phyloP scores from a whole-genome alignment of 2,329 filamentous ascomycete genomes.

The Trichoderma harzianum region DNA sequence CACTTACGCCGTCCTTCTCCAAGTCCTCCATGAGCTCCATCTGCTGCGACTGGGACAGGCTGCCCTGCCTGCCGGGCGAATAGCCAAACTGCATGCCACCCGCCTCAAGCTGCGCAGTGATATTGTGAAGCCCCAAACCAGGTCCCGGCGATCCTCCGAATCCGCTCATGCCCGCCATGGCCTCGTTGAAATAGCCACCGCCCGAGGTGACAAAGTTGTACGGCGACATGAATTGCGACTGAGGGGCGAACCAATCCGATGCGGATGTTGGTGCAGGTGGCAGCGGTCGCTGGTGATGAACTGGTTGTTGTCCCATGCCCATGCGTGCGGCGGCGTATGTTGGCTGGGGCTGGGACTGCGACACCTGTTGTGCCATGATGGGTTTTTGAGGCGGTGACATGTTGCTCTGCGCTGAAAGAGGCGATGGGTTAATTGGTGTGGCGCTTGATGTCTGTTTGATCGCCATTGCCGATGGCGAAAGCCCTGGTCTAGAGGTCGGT shows the following conservation, averaged over 20 bases:
- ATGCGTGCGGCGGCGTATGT: constrained; percentile 42
- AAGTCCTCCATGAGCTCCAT: constrained; percentile 77
- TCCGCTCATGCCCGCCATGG: constrained; percentile 27
- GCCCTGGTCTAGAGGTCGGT: constrained; percentile 30
- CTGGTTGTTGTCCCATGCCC: constrained; percentile 27
- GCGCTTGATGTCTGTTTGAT: constrained; percentile 31
- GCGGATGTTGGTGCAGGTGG: constrained; percentile 40
- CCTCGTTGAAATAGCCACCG: constrained; percentile 41
- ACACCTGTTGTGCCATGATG: constrained; percentile 17
- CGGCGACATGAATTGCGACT: constrained; percentile 51
- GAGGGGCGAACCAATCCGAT: constrained; percentile 54
- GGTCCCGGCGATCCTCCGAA: constrained; percentile 30
- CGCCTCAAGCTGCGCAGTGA: constrained; percentile 26
- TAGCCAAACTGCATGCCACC: constrained; percentile 30
- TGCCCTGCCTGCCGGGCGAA: constrained; percentile 57
- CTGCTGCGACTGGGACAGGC: constrained; percentile 76
- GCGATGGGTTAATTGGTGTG: constrained; percentile 29
- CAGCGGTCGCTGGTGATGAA: constrained; percentile 41
- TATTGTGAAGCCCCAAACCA: constrained; percentile 34
- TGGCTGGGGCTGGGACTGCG: constrained; percentile 15
- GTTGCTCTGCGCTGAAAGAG: constrained; percentile 27
- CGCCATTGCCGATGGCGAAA: constrained; percentile 39
- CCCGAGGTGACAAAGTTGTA: constrained; percentile 46
- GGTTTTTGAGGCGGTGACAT: constrained; percentile 34
- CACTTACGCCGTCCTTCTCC: constrained; percentile 63